Evolutionary conservation across 139 green algal genomes (phyloP).

Genomic region (Nannochloris sp.): DNA sequence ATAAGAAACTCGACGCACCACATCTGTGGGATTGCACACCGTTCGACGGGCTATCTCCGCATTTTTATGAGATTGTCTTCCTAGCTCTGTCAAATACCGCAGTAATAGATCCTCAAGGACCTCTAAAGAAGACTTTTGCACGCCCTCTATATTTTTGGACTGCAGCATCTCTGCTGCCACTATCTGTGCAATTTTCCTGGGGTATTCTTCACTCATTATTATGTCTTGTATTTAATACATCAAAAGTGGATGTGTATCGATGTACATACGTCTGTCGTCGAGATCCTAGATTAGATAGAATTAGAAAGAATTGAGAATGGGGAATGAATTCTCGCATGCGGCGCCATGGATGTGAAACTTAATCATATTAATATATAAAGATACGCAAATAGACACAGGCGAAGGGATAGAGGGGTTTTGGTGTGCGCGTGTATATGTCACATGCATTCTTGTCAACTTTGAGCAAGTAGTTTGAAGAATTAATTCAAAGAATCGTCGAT

Average conservation of each 20-base stretch:
- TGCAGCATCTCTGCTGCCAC: constrained; percentile 55
- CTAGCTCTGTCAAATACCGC: constrained; percentile 61
- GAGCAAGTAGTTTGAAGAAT: background rate
- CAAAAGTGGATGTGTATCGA: background rate
- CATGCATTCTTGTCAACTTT: background rate
- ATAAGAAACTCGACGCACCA: constrained; percentile 19
- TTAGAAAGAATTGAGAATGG: too few relatives aligned
- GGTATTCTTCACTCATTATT: constrained; percentile 45
- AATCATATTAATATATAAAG: too few relatives aligned
- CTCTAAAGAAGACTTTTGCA: constrained; percentile 64
- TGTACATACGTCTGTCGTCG: background rate
- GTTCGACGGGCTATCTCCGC: constrained; percentile 65
- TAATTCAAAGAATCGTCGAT: background rate
- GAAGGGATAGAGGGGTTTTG: too few relatives aligned
- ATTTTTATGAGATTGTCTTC: constrained; percentile 45
- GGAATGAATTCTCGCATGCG: too few relatives aligned
- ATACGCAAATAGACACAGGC: too few relatives aligned
- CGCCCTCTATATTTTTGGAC: constrained; percentile 51
- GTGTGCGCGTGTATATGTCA: background rate
- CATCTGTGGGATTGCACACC: constrained; percentile 57
- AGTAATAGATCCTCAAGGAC: constrained; percentile 70
- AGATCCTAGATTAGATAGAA: too few relatives aligned
- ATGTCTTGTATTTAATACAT: too few relatives aligned
- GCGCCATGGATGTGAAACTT: too few relatives aligned
- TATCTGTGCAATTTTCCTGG: constrained; percentile 40